Percentiles rank a stretch among this genome's conserved stretches.
phyloP scores from a whole-genome alignment of 2,329 filamentous ascomycete genomes.

The Byssothecium circinans region DNA sequence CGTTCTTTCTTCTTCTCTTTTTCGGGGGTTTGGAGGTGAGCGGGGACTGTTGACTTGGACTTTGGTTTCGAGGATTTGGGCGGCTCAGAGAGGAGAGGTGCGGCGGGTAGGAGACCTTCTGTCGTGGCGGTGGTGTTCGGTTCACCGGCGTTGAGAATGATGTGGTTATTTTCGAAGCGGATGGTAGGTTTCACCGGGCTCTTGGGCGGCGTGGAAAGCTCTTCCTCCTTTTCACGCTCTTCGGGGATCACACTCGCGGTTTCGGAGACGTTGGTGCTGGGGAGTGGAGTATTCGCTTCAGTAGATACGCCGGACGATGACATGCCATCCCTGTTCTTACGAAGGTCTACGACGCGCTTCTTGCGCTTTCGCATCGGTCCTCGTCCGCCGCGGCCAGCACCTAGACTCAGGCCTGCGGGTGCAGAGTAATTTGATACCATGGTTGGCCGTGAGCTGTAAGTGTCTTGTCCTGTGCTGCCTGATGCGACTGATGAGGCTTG shows the following conservation, averaged over 20 bases:
- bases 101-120: conserved; percentile 28
- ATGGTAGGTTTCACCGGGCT: conserved; percentile 27
- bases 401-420: conserved; percentile 63
- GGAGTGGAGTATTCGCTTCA: conserved; percentile 51
- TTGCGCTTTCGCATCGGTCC: conserved; percentile 75
- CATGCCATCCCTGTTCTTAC: conserved; percentile 60
- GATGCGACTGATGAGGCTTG: conserved; percentile 38
- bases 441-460: conserved; percentile 66
- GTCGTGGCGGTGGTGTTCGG: conserved; percentile 19
- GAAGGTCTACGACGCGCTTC: conserved; percentile 78
- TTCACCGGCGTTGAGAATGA: conserved; percentile 27
- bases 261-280: conserved; percentile 60
- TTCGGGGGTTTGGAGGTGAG: conserved; percentile 7
- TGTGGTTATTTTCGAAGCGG: conserved; percentile 27
- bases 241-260: conserved; percentile 50
- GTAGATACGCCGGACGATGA: conserved; percentile 56
- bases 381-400: conserved; percentile 61
- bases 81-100: conserved; percentile 30
- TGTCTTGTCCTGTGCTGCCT: conserved; percentile 52
- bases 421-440: conserved; percentile 64
- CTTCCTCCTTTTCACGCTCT: conserved; percentile 36
- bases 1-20: conserved; percentile 15
- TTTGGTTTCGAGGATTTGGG: conserved; percentile 27
- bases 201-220: conserved; percentile 35
- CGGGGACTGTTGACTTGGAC: conserved; percentile 17